Evolutionary conservation across 129 eudicot genomes (phyloP).

Genomic region (Tagetes patula): DNA sequence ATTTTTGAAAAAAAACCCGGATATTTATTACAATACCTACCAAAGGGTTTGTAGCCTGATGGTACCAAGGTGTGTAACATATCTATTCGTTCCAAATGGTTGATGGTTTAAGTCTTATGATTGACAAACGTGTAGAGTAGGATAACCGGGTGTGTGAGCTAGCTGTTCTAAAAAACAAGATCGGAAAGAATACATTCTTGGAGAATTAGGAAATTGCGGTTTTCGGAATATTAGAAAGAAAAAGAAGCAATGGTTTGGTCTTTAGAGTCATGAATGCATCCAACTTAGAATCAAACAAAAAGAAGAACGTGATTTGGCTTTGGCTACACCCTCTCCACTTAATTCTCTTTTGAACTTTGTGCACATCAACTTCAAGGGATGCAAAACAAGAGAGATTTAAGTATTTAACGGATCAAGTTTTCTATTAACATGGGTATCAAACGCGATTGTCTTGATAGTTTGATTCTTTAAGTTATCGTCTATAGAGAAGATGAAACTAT

Average conservation of each 20-base stretch:
- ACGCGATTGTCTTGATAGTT: neutral
- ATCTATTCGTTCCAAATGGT: too few relatives aligned
- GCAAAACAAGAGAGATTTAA: neutral
- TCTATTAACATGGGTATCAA: neutral
- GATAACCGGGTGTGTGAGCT: too few relatives aligned
- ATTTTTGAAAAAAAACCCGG: neutral
- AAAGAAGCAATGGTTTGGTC: neutral
- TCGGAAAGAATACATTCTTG: neutral
- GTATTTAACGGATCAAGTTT: neutral
- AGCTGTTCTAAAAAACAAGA: neutral
- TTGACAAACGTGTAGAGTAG: too few relatives aligned
- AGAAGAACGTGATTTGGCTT: constrained; percentile 11
- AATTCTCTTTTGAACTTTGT: neutral
- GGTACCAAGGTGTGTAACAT: too few relatives aligned
- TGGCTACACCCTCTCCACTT: neutral
- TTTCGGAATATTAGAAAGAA: neutral
- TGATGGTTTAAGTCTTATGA: too few relatives aligned
- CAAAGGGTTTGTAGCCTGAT: too few relatives aligned
- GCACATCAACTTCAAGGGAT: constrained; percentile 4
- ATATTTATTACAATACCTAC: neutral
- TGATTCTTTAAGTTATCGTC: neutral
- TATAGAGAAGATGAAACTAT: neutral
- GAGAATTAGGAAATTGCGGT: neutral
- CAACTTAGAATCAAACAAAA: constrained; percentile 2
- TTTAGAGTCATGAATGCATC: neutral